Evolutionary conservation across 257 asterid species (phyloP).

Genomic region (Cinchona pubescens): DNA sequence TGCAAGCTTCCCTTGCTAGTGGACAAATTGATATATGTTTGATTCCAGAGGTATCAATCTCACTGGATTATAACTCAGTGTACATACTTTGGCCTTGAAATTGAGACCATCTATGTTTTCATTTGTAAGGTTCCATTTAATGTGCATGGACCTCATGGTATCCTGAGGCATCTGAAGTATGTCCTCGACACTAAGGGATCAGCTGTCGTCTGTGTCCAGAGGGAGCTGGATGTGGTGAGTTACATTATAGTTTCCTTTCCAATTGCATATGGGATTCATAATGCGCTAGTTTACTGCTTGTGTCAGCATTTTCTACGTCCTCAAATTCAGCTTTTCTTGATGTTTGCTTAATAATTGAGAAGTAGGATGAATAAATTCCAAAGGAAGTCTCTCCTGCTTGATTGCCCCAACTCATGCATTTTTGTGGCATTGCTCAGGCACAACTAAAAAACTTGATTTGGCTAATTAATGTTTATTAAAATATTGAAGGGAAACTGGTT

Average conservation of each 20-base stretch:
- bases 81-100: background rate
- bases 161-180: conserved; percentile 71
- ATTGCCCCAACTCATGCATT: background rate
- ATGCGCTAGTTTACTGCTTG: background rate
- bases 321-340: no score
- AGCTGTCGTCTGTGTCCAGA: conserved; percentile 92
- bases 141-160: conserved; percentile 92
- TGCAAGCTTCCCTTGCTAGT: conserved; percentile 99
- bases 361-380: background rate
- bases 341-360: background rate
- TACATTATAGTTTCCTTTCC: conserved; percentile 9
- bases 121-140: conserved; percentile 65
- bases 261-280: background rate
- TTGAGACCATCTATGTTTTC: conserved; percentile 20
- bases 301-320: conserved; percentile 4
- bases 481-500: background rate
- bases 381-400: no score
- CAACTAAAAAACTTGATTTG: background rate
- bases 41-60: conserved; percentile 76
- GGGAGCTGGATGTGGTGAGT: conserved; percentile 93
- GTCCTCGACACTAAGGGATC: conserved; percentile 86
- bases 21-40: conserved; percentile 94
- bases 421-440: background rate
- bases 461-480: background rate
- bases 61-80: background rate